Evolutionary conservation across 306 rosid genomes (phyloP), one percentile per base, ranked within the genome.

Genomic region (cucumber (Cucumis sativus)): DNA sequence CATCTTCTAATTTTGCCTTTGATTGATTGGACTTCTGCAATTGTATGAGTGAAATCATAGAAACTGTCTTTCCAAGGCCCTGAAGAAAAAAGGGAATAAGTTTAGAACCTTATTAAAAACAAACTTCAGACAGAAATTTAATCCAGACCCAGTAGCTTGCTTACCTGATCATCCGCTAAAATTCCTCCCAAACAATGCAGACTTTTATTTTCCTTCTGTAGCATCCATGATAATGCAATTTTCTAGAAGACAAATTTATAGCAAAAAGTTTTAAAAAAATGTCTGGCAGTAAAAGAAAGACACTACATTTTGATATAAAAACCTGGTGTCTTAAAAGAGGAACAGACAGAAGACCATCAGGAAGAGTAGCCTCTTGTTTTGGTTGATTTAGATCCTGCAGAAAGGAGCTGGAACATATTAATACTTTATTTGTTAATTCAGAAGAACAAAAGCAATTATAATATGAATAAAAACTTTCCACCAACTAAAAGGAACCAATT

Each of bases 11-110:
- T 84, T 88, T 91, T 65, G 87, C 84, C 82, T 91, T 85, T 77
- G 88, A 78, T 78, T 95, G 87, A 84, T 86, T 79, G 61, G 59
- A 68, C 84, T 78, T 90, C 86, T 91, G 97, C 93, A 86, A 86
- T 83, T 84, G 98, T 80, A 95, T 89, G 82, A 95, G 97, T 35
- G 99, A 87, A 80, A 92, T 95, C 90, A 88, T 95, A 2, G 99
- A 95, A 77, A 95, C 71, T 40, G 99, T 95, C 90, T 95, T 95
- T 41, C 99, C 99, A 88, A 95, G 99, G 64, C 99, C 99, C 99
- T 95, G 89, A 64, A 84, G 80, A 85, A 73, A 83, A 81, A 73
- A 33, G 51, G 33, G 71, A 49, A 30, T 60, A 59, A 51, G 41
- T 49, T 15, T 49, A 71, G 23, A 71, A 51, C 59, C 61, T 51